Evolutionary conservation across 208 protist genomes (phyloP), one percentile per base, ranked within the genome.

Genomic region (Trypanosoma vivax): DNA sequence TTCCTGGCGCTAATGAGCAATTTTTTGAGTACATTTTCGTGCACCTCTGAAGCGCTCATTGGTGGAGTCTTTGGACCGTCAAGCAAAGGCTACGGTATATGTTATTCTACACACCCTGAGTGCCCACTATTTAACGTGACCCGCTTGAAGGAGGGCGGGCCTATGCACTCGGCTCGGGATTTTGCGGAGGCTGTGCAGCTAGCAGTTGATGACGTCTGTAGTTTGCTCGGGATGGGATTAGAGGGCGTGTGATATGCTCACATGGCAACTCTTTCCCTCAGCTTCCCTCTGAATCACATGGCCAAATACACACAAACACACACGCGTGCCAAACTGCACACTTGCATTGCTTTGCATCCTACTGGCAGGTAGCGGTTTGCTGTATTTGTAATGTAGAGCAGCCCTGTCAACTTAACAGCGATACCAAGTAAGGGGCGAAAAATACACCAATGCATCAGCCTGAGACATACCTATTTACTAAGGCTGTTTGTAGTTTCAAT

Each of bases 21-120:
- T 37, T 70, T 70, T 14, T 41, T 84, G 31, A 65, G 60, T 33
- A 73, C 65, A 5, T 62, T 46, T 24, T 64, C 76, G 5, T 40
- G 76, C 5, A 63, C 49, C 30, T 65, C 63, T 11, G 53, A 66
- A 19, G 43, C 59, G 24, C 46, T 82, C 9, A 27, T 71, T 31
- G 34, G 60, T 24, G 56, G 59, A 28, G 72, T 68, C 5, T 76
- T 76, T 45, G 62, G 49, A n/a, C 74, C 74, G 16, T 68, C 76
- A 7, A 47, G 55, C 21, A 40, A 28, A 7, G 78, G 78, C 0
- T 79, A 78, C 47, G 70, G 78, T 31, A 48, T 86, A 10, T 51
- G 56, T 10, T 81, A 79, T 50, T 46, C 57, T 7, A 46, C 60
- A 2, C 46, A 50, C 13, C 30, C 28, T 35, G 60, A 65, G 4